Percentiles rank a stretch among this genome's conserved stretches.
Evolutionary conservation across 2,329 filamentous ascomycete species (phyloP).

Genomic region (Aspergillus uvarum): DNA sequence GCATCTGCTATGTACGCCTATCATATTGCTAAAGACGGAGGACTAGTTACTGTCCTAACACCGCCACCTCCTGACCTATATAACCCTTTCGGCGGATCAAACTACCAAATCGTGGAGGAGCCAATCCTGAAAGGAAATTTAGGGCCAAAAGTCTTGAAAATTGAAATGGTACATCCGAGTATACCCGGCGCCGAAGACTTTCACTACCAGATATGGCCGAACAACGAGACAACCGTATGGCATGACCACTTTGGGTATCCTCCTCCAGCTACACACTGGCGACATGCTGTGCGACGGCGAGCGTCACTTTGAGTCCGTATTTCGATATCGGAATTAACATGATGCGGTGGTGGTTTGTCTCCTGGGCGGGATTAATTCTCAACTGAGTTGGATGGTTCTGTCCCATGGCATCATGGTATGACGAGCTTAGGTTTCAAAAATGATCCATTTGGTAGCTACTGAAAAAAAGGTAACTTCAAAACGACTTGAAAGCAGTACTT

Average conservation of each 20-base stretch:
- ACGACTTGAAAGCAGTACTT: too few relatives aligned
- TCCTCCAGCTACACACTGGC: neutral
- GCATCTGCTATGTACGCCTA: conserved; percentile 29
- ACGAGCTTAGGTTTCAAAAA: conserved; percentile 12
- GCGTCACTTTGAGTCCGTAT: neutral
- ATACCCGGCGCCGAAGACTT: conserved; percentile 26
- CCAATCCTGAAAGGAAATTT: conserved; percentile 26
- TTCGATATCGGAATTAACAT: neutral
- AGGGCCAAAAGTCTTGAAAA: conserved; percentile 16
- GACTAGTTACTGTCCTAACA: conserved; percentile 24
- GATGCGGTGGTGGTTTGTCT: neutral
- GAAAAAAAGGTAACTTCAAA: too few relatives aligned
- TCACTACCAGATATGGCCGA: conserved; percentile 27
- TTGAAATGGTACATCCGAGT: conserved; percentile 29
- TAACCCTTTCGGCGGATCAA: conserved; percentile 24
- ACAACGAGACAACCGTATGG: conserved; percentile 21
- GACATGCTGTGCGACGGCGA: conserved; percentile 2
- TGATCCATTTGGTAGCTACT: conserved; percentile 7
- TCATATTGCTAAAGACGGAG: conserved; percentile 21
- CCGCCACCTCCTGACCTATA: conserved; percentile 29
- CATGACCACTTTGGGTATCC: conserved; percentile 14
- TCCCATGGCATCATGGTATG: neutral
- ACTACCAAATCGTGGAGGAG: conserved; percentile 29
- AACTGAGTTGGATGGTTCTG: neutral
- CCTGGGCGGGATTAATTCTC: too few relatives aligned